Evolutionary conservation across 495 filamentous ascomycete genomes (phyloP).

Genomic region (Xylaria intraflava): DNA sequence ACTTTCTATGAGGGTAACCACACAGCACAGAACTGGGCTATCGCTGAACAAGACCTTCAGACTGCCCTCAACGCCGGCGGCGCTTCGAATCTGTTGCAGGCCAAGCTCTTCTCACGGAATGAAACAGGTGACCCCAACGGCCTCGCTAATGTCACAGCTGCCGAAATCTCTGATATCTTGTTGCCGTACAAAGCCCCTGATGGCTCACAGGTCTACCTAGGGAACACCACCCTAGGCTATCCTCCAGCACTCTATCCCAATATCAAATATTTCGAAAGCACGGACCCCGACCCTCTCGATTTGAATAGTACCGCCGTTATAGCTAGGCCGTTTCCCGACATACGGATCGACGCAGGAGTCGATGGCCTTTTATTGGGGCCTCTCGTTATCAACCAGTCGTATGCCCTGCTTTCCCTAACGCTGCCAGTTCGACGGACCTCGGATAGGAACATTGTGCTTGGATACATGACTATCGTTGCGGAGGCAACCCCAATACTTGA

Average conservation of each 20-base stretch:
- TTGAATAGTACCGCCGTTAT: conserved; percentile 32
- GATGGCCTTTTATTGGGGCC: conserved; percentile 62
- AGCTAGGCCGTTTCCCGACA: conserved; percentile 42
- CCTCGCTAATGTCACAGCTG: conserved; percentile 57
- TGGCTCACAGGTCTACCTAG: conserved; percentile 51
- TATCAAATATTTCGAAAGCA: conserved; percentile 51
- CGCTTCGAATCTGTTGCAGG: conserved; percentile 55
- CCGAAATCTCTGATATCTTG: conserved; percentile 34
- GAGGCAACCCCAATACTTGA: conserved; percentile 52
- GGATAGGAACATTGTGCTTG: conserved; percentile 53
- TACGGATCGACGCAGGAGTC: conserved; percentile 44
- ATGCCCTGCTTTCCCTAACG: conserved; percentile 75
- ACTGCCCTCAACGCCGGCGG: conserved; percentile 52
- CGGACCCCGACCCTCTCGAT: conserved; percentile 30
- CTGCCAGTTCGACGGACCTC: conserved; percentile 63
- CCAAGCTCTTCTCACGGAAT: conserved; percentile 58
- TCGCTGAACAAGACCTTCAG: conserved; percentile 50
- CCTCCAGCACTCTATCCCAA: conserved; percentile 67
- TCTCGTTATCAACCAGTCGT: conserved; percentile 56
- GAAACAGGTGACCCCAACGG: conserved; percentile 42
- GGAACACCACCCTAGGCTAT: conserved; percentile 54
- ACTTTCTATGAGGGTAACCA: conserved; percentile 53
- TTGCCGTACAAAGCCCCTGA: conserved; percentile 54
- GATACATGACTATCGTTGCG: conserved; percentile 68
- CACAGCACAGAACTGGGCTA: conserved; percentile 48